Evolutionary conservation across 306 rosid genomes (phyloP).

Genomic region (Castanospermum australe): DNA sequence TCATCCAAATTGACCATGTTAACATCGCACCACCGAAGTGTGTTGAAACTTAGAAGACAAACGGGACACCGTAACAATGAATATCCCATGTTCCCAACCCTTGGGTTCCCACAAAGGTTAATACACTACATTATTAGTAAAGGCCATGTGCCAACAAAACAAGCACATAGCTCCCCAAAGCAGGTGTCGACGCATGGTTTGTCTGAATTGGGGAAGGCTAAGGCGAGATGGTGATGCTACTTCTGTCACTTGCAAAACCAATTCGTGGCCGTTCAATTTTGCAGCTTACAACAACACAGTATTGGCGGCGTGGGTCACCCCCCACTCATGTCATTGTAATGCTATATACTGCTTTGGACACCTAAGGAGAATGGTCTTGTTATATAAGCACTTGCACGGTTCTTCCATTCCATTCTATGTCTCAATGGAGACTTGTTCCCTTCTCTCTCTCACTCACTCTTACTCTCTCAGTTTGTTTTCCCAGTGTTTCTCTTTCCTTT

Average conservation of each 20-base stretch:
- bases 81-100: too few species aligned
- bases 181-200: slow-evolving; percentile 9
- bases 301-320: slow-evolving; percentile 24
- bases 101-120: too few species aligned
- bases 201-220: background rate
- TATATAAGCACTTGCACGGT: slow-evolving; percentile 3
- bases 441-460: background rate
- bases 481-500: background rate
- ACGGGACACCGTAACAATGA: too few species aligned
- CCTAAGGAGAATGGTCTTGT: background rate
- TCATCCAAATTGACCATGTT: too few species aligned
- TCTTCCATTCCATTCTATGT: slow-evolving; percentile 10
- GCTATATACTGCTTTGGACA: background rate
- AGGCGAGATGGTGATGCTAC: slow-evolving; percentile 21
- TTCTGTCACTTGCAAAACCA: slow-evolving; percentile 11
- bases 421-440: background rate
- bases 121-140: background rate
- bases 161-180: background rate
- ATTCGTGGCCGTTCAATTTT: slow-evolving; percentile 36
- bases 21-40: too few species aligned
- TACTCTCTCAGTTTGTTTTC: background rate
- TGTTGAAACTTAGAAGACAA: too few species aligned
- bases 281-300: background rate
- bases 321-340: background rate
- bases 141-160: background rate